Evolutionary conservation across 495 filamentous ascomycete genomes (phyloP), one percentile per base, ranked within the genome.

Genomic region (Durotheca rogersii): DNA sequence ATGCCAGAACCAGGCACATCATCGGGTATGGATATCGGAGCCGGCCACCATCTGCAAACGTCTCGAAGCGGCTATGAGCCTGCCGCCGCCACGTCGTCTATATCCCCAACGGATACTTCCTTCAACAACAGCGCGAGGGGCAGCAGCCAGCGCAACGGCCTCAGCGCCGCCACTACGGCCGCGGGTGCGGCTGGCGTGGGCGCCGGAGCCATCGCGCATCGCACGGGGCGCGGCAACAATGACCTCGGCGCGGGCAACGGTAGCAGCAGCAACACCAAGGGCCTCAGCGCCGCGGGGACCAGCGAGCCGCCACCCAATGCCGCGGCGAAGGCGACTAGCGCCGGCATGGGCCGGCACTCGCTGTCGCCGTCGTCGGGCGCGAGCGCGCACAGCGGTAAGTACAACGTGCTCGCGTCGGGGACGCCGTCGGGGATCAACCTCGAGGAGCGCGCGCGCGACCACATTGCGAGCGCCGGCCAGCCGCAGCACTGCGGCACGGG

Each of bases 371-470:
- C 53, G 4, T 41, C 31, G 10, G 58, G 56, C 12, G 53, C 53
- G 11, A 49, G 50, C 27, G n/a, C n/a, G n/a, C 53, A 55, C 12
- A 49, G 56, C 20, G 62, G 53, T 1, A 50, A 62, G 17, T 63
- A 69, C 47, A 63, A 65, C 25, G 56, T 60, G 1, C 55, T 68
- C 1, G 14, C 68, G 1, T 61, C 67, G 0, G 63, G 65, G 10
- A 68, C 57, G 1, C 54, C 62, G 3, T 67, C 65, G 2, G 65
- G 58, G 3, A 41, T 67, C n/a, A 60, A 61, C 36, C 31, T 58
- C 19, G 45, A 21, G 4, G 39, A 35, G 19, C 34, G 40, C 2
- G 35, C 57, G n/a, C 30, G 50, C 12, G 2, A 34, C 2, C 23
- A 27, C 23, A 27, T n/a, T n/a, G n/a, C n/a, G n/a, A n/a, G n/a